Evolutionary conservation across 106 monocot genomes (phyloP), one percentile per base, ranked within the genome.

Genomic region (Apostasia shenzhenica): DNA sequence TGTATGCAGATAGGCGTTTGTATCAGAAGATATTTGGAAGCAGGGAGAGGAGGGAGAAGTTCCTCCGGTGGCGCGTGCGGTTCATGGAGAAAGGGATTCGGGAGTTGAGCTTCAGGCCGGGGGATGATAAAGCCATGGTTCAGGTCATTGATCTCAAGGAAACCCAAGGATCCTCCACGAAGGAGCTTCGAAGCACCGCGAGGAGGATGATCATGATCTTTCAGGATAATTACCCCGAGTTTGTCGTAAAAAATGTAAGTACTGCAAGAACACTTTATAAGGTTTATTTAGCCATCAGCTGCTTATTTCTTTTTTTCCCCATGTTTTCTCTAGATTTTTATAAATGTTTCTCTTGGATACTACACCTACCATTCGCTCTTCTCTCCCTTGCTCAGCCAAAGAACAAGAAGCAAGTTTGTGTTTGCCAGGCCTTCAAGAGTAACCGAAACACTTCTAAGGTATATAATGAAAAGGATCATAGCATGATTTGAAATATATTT

Each of bases 381-480:
- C 64, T 80, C 87, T 58, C 75, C 57, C 44, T 63, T 72, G 58
- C 55, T 79, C 14, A 67, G 67, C 14, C 60, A 69, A 48, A 82
- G 84, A 74, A 80, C 76, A 3, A 82, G 56, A 58, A 76, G 70
- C 82, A 91, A 80, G 66, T 76, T 84, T 51, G 76, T 82, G 1
- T 88, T 91, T 38, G 91, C 68, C n/a, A 79, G 84, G 59, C 84
- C 91, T 14, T 61, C 47, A 5, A 77, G 75, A 82, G 84, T 91
- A 2, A 68, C 82, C 54, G 84, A 88, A 59, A 88, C 87, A 37
- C 91, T 91, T 39, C 84, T 91, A 60, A 91, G 75, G 91, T 91
- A 81, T 38, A 3, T 43, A 0, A 2, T 38, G 26, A 72, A 59
- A 71, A 10, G 0, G 1, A 45, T 10, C 2, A 3, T 13, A 50